Conservation (phyloP, 116 monocot species). For the Cymodocea nodosa region DNA sequence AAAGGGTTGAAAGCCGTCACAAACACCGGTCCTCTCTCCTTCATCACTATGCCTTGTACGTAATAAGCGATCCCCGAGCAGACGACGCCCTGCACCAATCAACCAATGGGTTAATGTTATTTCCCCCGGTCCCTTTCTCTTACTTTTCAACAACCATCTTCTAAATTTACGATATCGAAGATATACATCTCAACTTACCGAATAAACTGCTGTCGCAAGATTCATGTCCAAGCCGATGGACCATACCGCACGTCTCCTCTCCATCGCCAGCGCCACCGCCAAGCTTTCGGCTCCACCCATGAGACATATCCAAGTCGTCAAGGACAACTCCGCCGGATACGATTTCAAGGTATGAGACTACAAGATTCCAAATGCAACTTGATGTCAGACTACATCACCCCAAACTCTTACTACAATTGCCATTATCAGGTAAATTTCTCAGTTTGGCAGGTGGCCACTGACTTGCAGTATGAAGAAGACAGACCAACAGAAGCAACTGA, state of each 20-base stretch:
- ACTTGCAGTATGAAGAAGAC: conserved; percentile 76
- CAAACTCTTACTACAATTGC: background rate
- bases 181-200: conserved; percentile 24
- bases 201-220: conserved; percentile 59
- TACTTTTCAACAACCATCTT: too few species aligned
- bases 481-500: conserved; percentile 55
- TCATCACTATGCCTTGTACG: conserved; percentile 74
- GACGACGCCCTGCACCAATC: conserved; percentile 47
- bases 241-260: conserved; percentile 42
- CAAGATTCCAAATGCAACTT: background rate
- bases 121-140: too few species aligned
- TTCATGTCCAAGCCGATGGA: conserved; percentile 54
- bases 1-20: conserved; percentile 92
- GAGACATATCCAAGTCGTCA: conserved; percentile 60
- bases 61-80: conserved; percentile 89
- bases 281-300: conserved; percentile 45
- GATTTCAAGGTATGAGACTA: conserved; percentile 61
- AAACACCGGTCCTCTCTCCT: conserved; percentile 86
- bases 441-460: background rate
- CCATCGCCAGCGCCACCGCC: conserved; percentile 41
- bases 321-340: conserved; percentile 70
- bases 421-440: background rate
- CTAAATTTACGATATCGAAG: background rate
- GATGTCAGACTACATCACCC: too few species aligned
- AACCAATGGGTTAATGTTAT: background rate